phyloP scores from a whole-genome alignment of 176 grass and related monocot genomes.

The Pontederia paniculata region DNA sequence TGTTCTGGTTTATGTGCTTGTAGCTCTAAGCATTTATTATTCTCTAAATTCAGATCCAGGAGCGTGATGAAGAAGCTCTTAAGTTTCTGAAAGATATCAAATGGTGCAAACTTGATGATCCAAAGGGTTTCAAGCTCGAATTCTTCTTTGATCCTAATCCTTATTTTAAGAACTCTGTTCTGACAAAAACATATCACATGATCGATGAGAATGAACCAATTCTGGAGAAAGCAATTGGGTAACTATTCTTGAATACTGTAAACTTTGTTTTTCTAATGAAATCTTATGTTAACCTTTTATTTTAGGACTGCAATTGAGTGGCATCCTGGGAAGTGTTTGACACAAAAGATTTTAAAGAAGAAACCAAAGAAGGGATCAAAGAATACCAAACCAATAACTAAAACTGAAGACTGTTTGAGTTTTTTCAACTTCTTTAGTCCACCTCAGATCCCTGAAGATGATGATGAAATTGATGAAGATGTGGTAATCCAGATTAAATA shows the following conservation, averaged over 20 bases:
- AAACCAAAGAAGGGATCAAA: constrained; percentile 91
- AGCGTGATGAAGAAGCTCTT: constrained; percentile 76
- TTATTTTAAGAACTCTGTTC: constrained; percentile 76
- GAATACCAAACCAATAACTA: constrained; percentile 74
- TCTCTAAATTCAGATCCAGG: constrained; percentile 52
- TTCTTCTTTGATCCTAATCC: constrained; percentile 74
- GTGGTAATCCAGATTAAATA: constrained; percentile 33
- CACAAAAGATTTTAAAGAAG: constrained; percentile 88
- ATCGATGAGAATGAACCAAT: constrained; percentile 90
- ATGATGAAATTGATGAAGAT: constrained; percentile 93
- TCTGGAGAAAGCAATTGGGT: constrained; percentile 94
- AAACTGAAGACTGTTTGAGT: constrained; percentile 86
- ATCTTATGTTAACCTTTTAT: constrained; percentile 5
- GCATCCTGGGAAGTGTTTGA: constrained; percentile 77
- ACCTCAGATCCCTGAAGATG: constrained; percentile 86
- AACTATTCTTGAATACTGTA: neutral
- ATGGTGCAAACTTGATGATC: constrained; percentile 57
- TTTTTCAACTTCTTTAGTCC: constrained; percentile 99
- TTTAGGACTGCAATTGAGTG: constrained; percentile 86
- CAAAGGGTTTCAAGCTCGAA: constrained; percentile 91
- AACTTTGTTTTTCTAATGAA: neutral
- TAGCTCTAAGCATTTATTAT: neutral
- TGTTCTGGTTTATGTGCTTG: neutral
- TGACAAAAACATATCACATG: constrained; percentile 95
- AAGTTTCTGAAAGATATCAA: constrained; percentile 94